A percentile compares a stretch with the other conserved stretches of the same genome.
phyloP scores from a whole-genome alignment of 345 rosid species.

The Moringa oleifera region DNA sequence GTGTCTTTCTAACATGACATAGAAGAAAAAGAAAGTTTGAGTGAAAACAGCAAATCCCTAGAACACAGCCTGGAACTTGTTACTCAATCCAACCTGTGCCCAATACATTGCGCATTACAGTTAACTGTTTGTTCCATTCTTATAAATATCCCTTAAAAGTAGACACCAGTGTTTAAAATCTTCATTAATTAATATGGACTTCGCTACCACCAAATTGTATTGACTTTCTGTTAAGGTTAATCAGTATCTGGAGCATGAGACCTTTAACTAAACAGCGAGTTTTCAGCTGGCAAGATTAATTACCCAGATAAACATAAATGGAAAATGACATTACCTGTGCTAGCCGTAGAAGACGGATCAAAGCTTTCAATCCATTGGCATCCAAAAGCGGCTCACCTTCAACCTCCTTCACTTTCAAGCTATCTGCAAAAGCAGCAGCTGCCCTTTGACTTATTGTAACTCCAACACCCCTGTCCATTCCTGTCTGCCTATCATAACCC shows the following conservation, averaged over 20 bases:
- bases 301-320: conserved; percentile 7
- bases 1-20: no score
- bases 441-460: conserved; percentile 72
- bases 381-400: conserved; percentile 89
- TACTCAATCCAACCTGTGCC: no score
- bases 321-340: conserved; percentile 59
- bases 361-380: conserved; percentile 65
- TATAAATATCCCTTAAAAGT: background rate
- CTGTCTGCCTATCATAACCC: conserved; percentile 83
- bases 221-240: background rate
- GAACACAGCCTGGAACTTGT: no score
- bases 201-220: no score
- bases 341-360: conserved; percentile 71
- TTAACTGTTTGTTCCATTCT: background rate
- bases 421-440: conserved; percentile 52
- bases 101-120: no score
- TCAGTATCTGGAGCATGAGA: background rate
- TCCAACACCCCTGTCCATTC: conserved; percentile 95
- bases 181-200: background rate
- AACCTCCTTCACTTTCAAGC: conserved; percentile 66
- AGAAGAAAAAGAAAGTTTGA: no score
- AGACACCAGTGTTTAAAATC: background rate
- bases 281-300: conserved; percentile 4
- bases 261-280: no score
- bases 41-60: no score